phyloP scores from a whole-genome alignment of 2,329 filamentous ascomycete genomes.

The Acephala macrosclerotiorum region DNA sequence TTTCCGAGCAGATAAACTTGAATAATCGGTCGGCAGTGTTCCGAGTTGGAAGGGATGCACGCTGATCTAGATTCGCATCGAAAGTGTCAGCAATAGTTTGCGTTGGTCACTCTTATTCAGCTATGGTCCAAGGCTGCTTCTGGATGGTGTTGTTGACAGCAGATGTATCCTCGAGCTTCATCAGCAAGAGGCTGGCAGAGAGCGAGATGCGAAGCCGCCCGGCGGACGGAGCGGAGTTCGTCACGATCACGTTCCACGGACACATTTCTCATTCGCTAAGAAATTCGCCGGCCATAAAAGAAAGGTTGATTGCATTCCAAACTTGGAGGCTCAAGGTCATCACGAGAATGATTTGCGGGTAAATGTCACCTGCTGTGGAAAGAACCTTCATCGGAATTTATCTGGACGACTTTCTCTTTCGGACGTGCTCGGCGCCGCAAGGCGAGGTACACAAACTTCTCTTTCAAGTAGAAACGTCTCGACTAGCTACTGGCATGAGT shows the following conservation, averaged over 20 bases:
- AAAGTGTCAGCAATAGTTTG: conserved; percentile 8
- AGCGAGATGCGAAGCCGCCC: conserved; percentile 2
- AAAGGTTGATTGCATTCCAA: not conserved
- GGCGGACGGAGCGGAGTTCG: conserved; percentile 5
- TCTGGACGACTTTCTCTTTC: not conserved
- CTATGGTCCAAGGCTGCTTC: not conserved
- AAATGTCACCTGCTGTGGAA: not conserved
- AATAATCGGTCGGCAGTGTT: not conserved
- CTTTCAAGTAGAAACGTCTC: too few relatives aligned
- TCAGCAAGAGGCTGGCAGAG: not conserved
- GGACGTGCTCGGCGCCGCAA: too few relatives aligned
- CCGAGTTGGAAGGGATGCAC: not conserved
- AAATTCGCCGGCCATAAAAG: not conserved
- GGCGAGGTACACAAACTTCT: too few relatives aligned
- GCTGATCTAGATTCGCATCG: conserved; percentile 10
- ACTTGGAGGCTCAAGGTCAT: not conserved
- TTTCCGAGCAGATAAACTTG: conserved; percentile 8
- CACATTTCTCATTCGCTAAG: conserved; percentile 2
- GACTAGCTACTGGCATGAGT: too few relatives aligned
- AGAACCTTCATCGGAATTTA: not conserved
- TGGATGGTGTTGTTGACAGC: not conserved
- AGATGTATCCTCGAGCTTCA: not conserved
- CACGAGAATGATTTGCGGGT: not conserved
- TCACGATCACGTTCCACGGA: conserved; percentile 12
- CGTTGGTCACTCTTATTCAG: not conserved